Base-by-base conservation (phyloP, 495 filamentous ascomycete genomes). In the Aspergillus indologenus region DNA sequence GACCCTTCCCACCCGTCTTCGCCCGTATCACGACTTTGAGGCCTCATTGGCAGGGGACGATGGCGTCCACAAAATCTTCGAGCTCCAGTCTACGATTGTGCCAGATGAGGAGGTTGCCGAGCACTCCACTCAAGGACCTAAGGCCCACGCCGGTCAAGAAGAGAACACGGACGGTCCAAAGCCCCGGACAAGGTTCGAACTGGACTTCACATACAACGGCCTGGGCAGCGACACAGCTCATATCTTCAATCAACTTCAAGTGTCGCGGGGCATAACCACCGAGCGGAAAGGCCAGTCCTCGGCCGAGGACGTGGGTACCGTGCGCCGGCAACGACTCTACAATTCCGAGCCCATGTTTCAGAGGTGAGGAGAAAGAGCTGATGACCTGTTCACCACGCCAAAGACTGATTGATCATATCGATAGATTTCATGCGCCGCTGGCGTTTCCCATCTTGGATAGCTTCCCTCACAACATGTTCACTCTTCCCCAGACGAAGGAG, bases 401-500 rank as follows among this genome's bases (percentile, higher is more conserved):
- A 65, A n/a, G n/a, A n/a, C n/a, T n/a, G n/a, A 19, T 40, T 17
- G 22, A n/a, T 43, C 40, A 1, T n/a, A 20, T 15, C 11, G 54
- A 51, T 64, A 88, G 85, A 55, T 85, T 83, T 59, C 71, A 77
- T 50, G 84, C 84, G 19, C 57, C 75, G 4, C 78, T 96, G 18
- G 73, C 78, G 6, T 91, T 90, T 68, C 92, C 94, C 3, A 68
- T 92, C 14, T 81, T 96, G 26, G 85, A 92, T 68, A 96, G 90
- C 71, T 96, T 90, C 63, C 76, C 94, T 82, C 42, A 74, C 58
- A 31, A 89, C 88, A 60, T 92, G 87, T 75, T 76, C 70, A 48
- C 71, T 51, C 63, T 65, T 57, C 75, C 64, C 61, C 45, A 74
- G 48, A 57, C 68, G 20, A 65, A 70, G 31, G 59, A 76, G 21